Percentiles rank a stretch among this genome's conserved stretches.
phyloP scores from a whole-genome alignment of 2,329 filamentous ascomycete genomes.

The Alternaria panax region DNA sequence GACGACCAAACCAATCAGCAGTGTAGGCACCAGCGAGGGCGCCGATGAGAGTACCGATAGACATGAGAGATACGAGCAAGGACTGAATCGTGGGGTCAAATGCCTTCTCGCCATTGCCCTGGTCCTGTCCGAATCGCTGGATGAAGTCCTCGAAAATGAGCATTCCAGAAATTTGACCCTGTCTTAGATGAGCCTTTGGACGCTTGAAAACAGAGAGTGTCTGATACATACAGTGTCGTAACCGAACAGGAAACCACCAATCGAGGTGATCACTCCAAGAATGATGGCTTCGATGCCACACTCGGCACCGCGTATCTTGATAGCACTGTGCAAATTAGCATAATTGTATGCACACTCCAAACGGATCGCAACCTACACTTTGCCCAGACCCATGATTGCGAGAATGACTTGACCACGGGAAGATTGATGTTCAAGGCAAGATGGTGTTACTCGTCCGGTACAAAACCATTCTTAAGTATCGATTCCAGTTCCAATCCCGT shows the following conservation, averaged over 20 bases:
- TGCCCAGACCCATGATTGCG: slow-evolving; percentile 37
- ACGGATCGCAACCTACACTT: slow-evolving; percentile 18
- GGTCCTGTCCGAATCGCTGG: slow-evolving; percentile 61
- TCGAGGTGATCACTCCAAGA: slow-evolving; percentile 63
- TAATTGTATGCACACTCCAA: background rate
- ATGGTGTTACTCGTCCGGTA: slow-evolving; percentile 8
- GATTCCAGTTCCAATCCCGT: slow-evolving; percentile 15
- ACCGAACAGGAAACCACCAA: slow-evolving; percentile 69
- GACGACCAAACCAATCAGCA: slow-evolving; percentile 61
- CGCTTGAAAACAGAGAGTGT: background rate
- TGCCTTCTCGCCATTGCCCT: slow-evolving; percentile 49
- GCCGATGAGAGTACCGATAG: slow-evolving; percentile 53
- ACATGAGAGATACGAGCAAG: slow-evolving; percentile 45
- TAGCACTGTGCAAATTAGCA: slow-evolving; percentile 28
- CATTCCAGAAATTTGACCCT: slow-evolving; percentile 50
- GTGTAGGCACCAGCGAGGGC: slow-evolving; percentile 55
- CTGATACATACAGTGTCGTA: slow-evolving; percentile 62
- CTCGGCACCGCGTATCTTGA: slow-evolving; percentile 42
- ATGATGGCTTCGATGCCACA: slow-evolving; percentile 54
- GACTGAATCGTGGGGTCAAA: slow-evolving; percentile 56
- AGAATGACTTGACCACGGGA: slow-evolving; percentile 3
- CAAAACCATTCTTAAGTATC: slow-evolving; percentile 26
- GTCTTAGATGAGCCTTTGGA: background rate
- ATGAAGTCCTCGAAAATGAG: slow-evolving; percentile 60
- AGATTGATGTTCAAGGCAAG: slow-evolving; percentile 3